Percentiles rank a stretch among this genome's conserved stretches.
Conservation (phyloP, 306 rosid species). For the Cicer chorassanicum region DNA sequence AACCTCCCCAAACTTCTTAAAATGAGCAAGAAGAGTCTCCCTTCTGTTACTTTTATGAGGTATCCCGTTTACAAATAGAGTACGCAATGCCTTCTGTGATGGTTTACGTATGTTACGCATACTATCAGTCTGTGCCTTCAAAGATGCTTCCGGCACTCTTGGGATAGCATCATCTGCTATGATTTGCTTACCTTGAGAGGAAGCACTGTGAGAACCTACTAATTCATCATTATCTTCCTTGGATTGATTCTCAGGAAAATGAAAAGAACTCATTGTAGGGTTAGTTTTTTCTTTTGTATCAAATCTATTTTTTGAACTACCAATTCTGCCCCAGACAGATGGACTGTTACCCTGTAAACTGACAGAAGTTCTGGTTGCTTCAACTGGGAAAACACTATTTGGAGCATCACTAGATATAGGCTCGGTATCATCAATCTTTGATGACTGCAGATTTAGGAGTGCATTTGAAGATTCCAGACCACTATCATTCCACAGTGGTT, state of each 20-base stretch:
- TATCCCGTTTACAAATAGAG: constrained; percentile 89
- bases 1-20: constrained; percentile 88
- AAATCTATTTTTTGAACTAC: constrained; percentile 68
- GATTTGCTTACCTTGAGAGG: constrained; percentile 65
- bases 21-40: constrained; percentile 89
- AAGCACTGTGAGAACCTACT: constrained; percentile 54
- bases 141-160: constrained; percentile 56
- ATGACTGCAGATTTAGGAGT: constrained; percentile 63
- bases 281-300: constrained; percentile 69
- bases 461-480: constrained; percentile 75
- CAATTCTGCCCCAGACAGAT: constrained; percentile 90
- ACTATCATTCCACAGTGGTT: constrained; percentile 94
- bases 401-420: constrained; percentile 59
- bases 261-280: constrained; percentile 58
- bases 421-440: constrained; percentile 75
- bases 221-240: constrained; percentile 66
- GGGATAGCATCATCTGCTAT: constrained; percentile 61
- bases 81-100: constrained; percentile 86
- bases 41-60: constrained; percentile 79
- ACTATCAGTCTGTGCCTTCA: constrained; percentile 60
- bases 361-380: constrained; percentile 57
- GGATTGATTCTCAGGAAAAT: constrained; percentile 61
- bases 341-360: constrained; percentile 64
- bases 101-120: constrained; percentile 66
- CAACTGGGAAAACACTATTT: constrained; percentile 61